Base-by-base conservation (phyloP, 257 asterid species). In the Ocimum tenuiflorum region DNA sequence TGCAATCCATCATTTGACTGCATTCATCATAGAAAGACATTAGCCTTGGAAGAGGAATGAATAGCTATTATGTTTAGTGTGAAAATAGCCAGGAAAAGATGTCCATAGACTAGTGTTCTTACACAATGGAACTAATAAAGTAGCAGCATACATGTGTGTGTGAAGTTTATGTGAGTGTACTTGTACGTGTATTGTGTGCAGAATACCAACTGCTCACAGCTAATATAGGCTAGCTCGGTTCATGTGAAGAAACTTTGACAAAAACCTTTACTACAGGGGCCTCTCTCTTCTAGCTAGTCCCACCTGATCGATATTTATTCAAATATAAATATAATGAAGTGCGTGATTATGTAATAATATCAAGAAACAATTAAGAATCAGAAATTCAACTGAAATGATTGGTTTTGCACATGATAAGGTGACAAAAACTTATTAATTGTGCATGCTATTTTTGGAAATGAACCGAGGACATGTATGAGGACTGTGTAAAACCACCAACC, bases 1-100 rank as follows among this genome's bases (percentile, higher is more conserved):
- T 82, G 70, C 80, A 80, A 76, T 86, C 85, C 60, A 80, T 81
- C 82, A 86, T 78, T 43, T 73, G 80, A 24, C 65, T 78, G 42
- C 43, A 72, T 51, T 56, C 29, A 10, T 72, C 70, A 53, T 31
- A 35, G 11, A 73, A 73, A 23, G 74, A 48, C 75, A 78, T 72
- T 19, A 57, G 20, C 14, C 64, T 53, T 6, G 60, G 72, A 9
- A 62, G 73, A 55, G 55, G 79, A 84, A 53, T n/a, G 79, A 60
- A 61, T 73, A 49, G 55, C 78, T 45, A 15, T 7, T 72, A 63
- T 31, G 60, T 47, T 81, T 79, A 65, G 53, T 66, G 68, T 59
- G 52, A 68, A 67, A 74, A 73, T 74, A 52, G 67, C 77, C 73
- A 27, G 77, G 62, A 55, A 73, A 18, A 9, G 73, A 63, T 36